A percentile compares a stretch with the other conserved stretches of the same genome.
phyloP scores from a whole-genome alignment of 805 yeast species.

The Metschnikowia sp. region DNA sequence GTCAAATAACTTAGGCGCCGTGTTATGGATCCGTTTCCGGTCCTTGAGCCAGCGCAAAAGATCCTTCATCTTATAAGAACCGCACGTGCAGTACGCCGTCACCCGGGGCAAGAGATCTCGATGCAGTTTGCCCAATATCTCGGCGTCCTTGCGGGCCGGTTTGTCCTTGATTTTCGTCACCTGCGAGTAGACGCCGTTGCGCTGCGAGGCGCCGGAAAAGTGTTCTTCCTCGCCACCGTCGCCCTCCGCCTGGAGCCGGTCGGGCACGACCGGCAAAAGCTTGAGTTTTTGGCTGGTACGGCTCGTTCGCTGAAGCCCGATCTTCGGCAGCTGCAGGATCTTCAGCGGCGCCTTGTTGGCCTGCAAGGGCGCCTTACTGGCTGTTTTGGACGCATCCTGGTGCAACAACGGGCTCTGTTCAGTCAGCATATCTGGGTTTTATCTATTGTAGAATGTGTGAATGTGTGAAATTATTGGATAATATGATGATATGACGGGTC shows the following conservation, averaged over 20 bases:
- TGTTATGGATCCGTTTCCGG: slow-evolving; percentile 65
- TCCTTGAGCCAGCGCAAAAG: slow-evolving; percentile 81
- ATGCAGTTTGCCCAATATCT: slow-evolving; percentile 81
- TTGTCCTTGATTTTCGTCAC: slow-evolving; percentile 79
- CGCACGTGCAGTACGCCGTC: slow-evolving; percentile 94
- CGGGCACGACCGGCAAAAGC: slow-evolving; percentile 60
- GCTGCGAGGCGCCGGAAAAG: slow-evolving; percentile 16
- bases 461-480: too few species aligned
- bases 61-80: slow-evolving; percentile 86
- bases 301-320: slow-evolving; percentile 72
- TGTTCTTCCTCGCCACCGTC: slow-evolving; percentile 11
- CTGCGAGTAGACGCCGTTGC: slow-evolving; percentile 70
- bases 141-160: slow-evolving; percentile 92
- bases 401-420: slow-evolving; percentile 9
- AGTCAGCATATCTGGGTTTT: neutral
- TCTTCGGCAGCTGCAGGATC: slow-evolving; percentile 40
- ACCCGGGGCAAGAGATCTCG: slow-evolving; percentile 86
- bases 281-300: slow-evolving; percentile 72
- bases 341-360: slow-evolving; percentile 26
- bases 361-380: slow-evolving; percentile 7
- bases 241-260: slow-evolving; percentile 8
- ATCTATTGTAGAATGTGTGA: too few species aligned
- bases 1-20: slow-evolving; percentile 85
- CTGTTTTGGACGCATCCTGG: neutral
- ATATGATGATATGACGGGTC: too few species aligned